Base-by-base conservation (phyloP, 148 eudicot genomes). In the Fagopyrum homotropicum region DNA sequence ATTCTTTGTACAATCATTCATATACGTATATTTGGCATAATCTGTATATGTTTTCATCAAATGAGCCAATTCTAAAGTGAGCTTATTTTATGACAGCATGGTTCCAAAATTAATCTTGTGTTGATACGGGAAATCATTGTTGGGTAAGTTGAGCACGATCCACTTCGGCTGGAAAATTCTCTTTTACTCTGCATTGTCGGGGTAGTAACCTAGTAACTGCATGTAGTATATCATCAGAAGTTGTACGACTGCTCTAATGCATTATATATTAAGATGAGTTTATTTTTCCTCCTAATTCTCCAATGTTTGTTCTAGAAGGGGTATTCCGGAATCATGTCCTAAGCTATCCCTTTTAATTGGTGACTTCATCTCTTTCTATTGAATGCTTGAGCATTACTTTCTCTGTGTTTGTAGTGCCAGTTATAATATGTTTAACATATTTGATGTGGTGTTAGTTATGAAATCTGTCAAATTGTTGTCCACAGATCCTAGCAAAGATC, bases 51-150 rank as follows among this genome's bases (percentile, higher is more conserved):
- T 40, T 4, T 15, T 40, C 46, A 3, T 40, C 71, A 66, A 45
- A 66, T 66, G 71, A 66, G 69, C 46, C 30, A n/a, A 66, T 12
- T 35, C 16, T 14, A 40, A 66, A 17, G 46, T 2, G 19, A 9
- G 17, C 45, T 66, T 57, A 35, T 9, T 66, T 66, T 66, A 43
- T 40, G 6, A 66, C 43, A 46, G 71, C 71, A 66, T 66, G 71
- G 9, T 66, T 66, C 71, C 35, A 66, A 35, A 7, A 14, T 17
- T 66, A 40, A 12, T 17, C 17, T 43, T 66, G 71, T 66, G 46
- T 66, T 66, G 17, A 40, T 66, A 66, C 35, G 45, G 1, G 45
- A 44, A 63, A 22, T 22, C 46, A 14, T 66, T 66, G 45, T 1
- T 43, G 15, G 12, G 71, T 66, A 63, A 14, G 46, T 17, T 9